Base-by-base conservation (phyloP, 768 basidiomycete species). In the Mrakia gelida region DNA sequence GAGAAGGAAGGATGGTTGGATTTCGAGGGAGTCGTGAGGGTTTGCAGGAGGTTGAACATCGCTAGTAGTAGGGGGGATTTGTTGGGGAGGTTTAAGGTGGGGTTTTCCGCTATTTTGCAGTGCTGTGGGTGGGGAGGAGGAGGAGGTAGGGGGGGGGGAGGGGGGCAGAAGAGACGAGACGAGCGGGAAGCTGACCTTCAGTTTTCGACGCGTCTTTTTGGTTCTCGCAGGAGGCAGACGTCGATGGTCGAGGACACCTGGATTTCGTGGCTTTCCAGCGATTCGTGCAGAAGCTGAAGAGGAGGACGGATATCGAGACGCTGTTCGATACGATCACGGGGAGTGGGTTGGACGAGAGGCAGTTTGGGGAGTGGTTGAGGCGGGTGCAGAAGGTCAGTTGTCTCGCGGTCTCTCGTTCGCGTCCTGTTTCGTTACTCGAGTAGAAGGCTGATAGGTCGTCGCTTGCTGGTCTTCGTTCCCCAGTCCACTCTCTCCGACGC, bases 211-310 rank as follows among this genome's bases (percentile, higher is more conserved):
- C 32, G 34, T 34, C 34, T 8, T 65, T 65, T 41, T 38, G 0
- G 45, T 15, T 28, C 49, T 63, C 3, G 41, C 56, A 93, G 92
- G 87, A 88, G 85, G 90, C 91, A 13, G 92, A 94, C 83, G 83
- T 84, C 3, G 83, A 87, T 71, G 82, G 85, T 18, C 86, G 86
- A 0, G 89, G 88, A 0, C 89, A 87, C 79, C 88, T 97, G 45
- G 89, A 93, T 82, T 94, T 94, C 81, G 80, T 86, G 1, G 91
- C 90, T 76, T 98, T 96, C 83, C 91, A 92, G 80, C 86, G 85
- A 18, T 94, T 98, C 79, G 91, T 95, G 80, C 92, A 91, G 81
- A 83, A 90, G 45, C 88, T 97, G 76, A 95, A 94, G 83, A 87
- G 88, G n/a, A 89, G 96, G 23, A 90, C 92, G 0, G 96, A 98